Evolutionary conservation across 352 stramenopile genomes (phyloP), one percentile per base, ranked within the genome.

Genomic region (Phytopythium aichiense): DNA sequence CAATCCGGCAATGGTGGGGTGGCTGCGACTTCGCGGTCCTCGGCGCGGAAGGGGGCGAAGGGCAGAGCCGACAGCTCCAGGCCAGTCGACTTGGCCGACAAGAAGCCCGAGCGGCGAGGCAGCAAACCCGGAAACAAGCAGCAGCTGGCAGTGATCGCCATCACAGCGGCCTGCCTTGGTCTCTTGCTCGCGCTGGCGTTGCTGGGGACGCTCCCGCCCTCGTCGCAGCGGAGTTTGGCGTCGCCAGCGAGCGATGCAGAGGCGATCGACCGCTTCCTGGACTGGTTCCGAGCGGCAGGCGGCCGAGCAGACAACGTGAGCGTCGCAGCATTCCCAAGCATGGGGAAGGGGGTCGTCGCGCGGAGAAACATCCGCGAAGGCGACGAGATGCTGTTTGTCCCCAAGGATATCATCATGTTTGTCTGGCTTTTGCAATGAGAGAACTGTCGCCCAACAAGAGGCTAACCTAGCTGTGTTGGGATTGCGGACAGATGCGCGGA

Each of bases 321-420:
- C 38, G 65, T 84, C 40, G 23, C 68, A 2, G 54, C 40, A 8
- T 82, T 84, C 22, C 51, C 65, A 25, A 30, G 20, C 35, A 84
- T 84, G 75, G 75, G 68, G 13, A 72, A 64, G 64, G 75, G 73
- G 69, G 35, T 82, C 22, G 16, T 77, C 12, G 71, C 73, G 8
- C 45, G 65, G 16, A 28, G 72, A 0, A 22, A 62, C 6, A 65
- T 85, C 48, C 49, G 61, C 6, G 62, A 77, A 42, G 65, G 71
- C 20, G 71, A 79, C 9, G 50, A 69, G 30, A 33, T 85, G 31
- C 58, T 85, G 11, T 81, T 82, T 22, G 72, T 85, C 0, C 76
- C 76, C 0, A 77, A 68, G 53, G 54, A 50, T 6, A 65, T 82
- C 51, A 71, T 79, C 67, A 82, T 85, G 76, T 85, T 56, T 33